Percentiles rank a stretch among this genome's conserved stretches.
Conservation (phyloP, 2,329 filamentous ascomycete genomes). For the Trichothecium sympodiale region DNA sequence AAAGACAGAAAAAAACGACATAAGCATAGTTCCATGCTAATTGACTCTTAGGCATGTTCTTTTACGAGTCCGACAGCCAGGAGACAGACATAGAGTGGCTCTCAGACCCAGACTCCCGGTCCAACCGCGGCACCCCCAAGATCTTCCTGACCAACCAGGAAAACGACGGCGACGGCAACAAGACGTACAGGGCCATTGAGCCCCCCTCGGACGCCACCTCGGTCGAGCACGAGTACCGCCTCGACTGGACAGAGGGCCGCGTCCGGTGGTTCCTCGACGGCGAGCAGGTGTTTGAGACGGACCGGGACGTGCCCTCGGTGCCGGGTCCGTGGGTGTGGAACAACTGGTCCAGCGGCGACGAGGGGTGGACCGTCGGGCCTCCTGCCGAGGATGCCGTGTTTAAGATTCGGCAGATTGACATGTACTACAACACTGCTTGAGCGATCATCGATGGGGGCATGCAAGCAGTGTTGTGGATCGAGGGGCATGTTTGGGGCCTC, state of each 20-base stretch:
- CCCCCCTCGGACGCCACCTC: slow-evolving; percentile 12
- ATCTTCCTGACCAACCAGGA: slow-evolving; percentile 21
- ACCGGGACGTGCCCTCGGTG: slow-evolving; percentile 12
- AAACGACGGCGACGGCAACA: slow-evolving; percentile 6
- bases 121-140: slow-evolving; percentile 13
- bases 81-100: slow-evolving; percentile 22
- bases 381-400: slow-evolving; percentile 15
- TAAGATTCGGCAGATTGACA: slow-evolving; percentile 16
- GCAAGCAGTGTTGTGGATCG: no score
- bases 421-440: slow-evolving; percentile 17
- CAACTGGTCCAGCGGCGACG: slow-evolving; percentile 20
- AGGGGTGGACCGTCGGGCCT: slow-evolving; percentile 17
- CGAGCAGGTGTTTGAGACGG: slow-evolving; percentile 13
- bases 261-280: slow-evolving; percentile 17
- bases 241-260: slow-evolving; percentile 16
- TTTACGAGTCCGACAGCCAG: slow-evolving; percentile 15
- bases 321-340: slow-evolving; percentile 18
- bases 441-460: no score
- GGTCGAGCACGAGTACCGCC: slow-evolving; percentile 18
- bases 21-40: no score
- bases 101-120: slow-evolving; percentile 14
- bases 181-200: no score
- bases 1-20: no score
- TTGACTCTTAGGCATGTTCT: slow-evolving; percentile 15
- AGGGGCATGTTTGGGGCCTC: no score